A percentile compares a stretch with the other conserved stretches of the same genome.
Conservation (phyloP, 257 asterid genomes). For the Sherardia arvensis region DNA sequence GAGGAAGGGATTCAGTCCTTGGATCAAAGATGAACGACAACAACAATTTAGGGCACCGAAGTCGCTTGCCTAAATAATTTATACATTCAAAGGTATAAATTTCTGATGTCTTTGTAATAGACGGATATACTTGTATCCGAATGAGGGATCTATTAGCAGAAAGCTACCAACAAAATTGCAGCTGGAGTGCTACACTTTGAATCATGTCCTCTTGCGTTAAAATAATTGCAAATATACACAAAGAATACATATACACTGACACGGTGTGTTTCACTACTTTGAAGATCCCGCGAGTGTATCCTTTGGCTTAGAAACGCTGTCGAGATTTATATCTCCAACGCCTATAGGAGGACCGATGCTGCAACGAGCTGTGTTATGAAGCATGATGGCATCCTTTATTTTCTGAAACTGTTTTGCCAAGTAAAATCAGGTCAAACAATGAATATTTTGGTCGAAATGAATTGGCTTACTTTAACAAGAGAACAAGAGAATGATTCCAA, state of each 20-base stretch:
- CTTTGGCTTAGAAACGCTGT: constrained; percentile 32
- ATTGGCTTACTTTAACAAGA: constrained; percentile 67
- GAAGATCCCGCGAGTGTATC: constrained; percentile 38
- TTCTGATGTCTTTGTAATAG: background rate
- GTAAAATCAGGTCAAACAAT: background rate
- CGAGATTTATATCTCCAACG: constrained; percentile 54
- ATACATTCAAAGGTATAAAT: too few relatives aligned
- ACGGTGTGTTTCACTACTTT: background rate
- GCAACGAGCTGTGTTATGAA: constrained; percentile 79
- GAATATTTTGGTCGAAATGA: background rate
- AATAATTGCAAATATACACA: constrained; percentile 17
- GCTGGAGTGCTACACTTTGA: constrained; percentile 2
- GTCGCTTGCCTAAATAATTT: too few relatives aligned
- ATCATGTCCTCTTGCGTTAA: constrained; percentile 1
- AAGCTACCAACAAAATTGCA: constrained; percentile 5
- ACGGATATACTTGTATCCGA: background rate
- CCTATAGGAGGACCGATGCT: constrained; percentile 88
- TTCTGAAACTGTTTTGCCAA: constrained; percentile 53
- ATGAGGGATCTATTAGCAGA: background rate
- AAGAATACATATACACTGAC: constrained; percentile 3
- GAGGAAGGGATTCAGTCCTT: too few relatives aligned
- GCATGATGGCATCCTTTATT: constrained; percentile 70
- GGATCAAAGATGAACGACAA: too few relatives aligned
- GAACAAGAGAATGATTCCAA: constrained; percentile 91
- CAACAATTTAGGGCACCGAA: too few relatives aligned